These are phyloP conservation scores for Achaetomium macrosporum DNA, from an alignment of 2,329 filamentous ascomycete species.

Conservation along the genomic window DNA sequence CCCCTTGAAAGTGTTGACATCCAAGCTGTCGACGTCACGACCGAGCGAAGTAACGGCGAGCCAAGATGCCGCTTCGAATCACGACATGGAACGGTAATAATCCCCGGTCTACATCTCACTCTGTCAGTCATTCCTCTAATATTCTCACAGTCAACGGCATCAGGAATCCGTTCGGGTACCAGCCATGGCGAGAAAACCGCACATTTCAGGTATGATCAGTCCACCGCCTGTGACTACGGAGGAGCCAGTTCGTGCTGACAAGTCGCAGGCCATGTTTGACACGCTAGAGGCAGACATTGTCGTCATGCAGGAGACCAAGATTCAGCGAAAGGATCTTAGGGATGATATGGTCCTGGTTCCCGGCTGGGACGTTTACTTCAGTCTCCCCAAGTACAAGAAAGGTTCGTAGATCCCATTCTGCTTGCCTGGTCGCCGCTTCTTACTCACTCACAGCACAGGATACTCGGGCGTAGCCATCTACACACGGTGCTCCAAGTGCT, in stretches of 20 bases:
- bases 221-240: slow-evolving; percentile 1
- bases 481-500: slow-evolving; percentile 78
- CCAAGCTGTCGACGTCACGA: too few species aligned
- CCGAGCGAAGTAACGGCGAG: background rate
- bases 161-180: slow-evolving; percentile 76
- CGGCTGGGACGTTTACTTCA: slow-evolving; percentile 96
- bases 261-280: slow-evolving; percentile 77
- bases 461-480: slow-evolving; percentile 97
- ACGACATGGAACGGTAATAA: slow-evolving; percentile 77
- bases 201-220: slow-evolving; percentile 54
- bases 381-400: slow-evolving; percentile 88
- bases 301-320: slow-evolving; percentile 93
- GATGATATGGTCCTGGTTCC: slow-evolving; percentile 95
- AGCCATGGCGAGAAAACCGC: slow-evolving; percentile 70
- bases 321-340: slow-evolving; percentile 81
- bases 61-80: slow-evolving; percentile 66
- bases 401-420: slow-evolving; percentile 42
- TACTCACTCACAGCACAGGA: slow-evolving; percentile 45
- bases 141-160: slow-evolving; percentile 67
- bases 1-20: background rate
- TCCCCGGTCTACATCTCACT: background rate
- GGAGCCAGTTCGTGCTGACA: background rate
- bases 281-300: slow-evolving; percentile 88
- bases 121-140: background rate
- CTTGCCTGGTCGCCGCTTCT: background rate